Percentiles rank a stretch among this genome's conserved stretches.
Conservation (phyloP, 164 flowering plant genomes). For the Houttuynia cordata region DNA sequence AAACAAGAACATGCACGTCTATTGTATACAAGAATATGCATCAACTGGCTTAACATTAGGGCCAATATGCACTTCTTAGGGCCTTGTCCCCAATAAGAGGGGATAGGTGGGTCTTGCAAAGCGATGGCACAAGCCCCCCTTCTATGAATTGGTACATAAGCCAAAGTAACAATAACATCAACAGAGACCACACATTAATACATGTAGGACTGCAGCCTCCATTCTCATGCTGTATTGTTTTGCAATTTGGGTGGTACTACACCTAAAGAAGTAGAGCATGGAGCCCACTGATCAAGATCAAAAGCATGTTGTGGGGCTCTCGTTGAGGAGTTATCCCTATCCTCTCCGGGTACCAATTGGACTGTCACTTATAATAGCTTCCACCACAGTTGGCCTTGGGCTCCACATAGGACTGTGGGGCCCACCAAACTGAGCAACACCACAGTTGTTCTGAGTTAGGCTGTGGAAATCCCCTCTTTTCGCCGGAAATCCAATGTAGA, state of each 20-base stretch:
- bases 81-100: neutral
- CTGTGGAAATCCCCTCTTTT: too few species aligned
- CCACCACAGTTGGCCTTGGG: neutral
- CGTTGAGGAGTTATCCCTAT: neutral
- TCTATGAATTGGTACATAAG: neutral
- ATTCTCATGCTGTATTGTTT: neutral
- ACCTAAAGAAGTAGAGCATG: too few species aligned
- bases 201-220: neutral
- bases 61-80: neutral
- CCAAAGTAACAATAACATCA: neutral
- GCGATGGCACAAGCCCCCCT: neutral
- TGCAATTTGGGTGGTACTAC: neutral
- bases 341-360: neutral
- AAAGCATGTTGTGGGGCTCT: too few species aligned
- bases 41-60: neutral
- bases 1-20: too few species aligned
- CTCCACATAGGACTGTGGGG: neutral
- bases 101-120: neutral
- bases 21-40: neutral
- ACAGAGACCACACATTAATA: neutral
- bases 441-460: neutral
- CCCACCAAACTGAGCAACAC: neutral
- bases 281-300: too few species aligned
- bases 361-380: neutral
- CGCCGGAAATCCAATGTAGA: too few species aligned